Base-by-base conservation (phyloP, 108 stramenopile genomes). In the Cyclostephanos tholiformis region DNA sequence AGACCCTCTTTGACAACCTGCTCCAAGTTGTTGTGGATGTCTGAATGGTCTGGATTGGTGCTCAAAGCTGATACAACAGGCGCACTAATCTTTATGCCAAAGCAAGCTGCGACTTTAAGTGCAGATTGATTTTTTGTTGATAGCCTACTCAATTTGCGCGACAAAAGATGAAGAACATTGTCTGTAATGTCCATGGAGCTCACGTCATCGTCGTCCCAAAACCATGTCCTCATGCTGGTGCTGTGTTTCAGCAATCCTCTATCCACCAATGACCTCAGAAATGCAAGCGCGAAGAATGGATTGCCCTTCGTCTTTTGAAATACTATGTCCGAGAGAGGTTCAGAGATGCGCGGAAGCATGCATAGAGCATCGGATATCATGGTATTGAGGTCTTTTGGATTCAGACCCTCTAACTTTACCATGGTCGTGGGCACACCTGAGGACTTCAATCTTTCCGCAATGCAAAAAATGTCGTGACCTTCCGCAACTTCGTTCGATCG, bases 271-370 rank as follows among this genome's bases (percentile, higher is more conserved):
- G 75, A 59, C 2, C 70, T 44, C n/a, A 82, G 16, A 36, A 82
- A 82, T 20, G 65, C 50, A 5, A 59, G 22, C 25, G 63, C 63
- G 30, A 75, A 75, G 38, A 75, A 65, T 6, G 79, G 79, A 12
- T 72, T 72, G 27, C 78, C 78, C 44, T 67, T 58, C 14, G 77
- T 78, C 68, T 71, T 78, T n/a, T 64, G 63, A 32, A 39, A 56
- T 13, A 78, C 52, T 2, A 78, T 64, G 5, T 43, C 27, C 30
- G 77, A 41, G 69, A 63, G n/a, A n/a, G n/a, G n/a, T n/a, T n/a
- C n/a, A n/a, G n/a, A n/a, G n/a, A n/a, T n/a, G n/a, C n/a, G n/a
- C 14, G 77, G 77, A 35, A 78, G 49, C 16, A 61, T 57, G 7
- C 64, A 51, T 0, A 78, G 69, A 67, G n/a, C n/a, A n/a, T n/a